Base-by-base conservation (phyloP, 768 basidiomycete species). In the Podaxis sp. region DNA sequence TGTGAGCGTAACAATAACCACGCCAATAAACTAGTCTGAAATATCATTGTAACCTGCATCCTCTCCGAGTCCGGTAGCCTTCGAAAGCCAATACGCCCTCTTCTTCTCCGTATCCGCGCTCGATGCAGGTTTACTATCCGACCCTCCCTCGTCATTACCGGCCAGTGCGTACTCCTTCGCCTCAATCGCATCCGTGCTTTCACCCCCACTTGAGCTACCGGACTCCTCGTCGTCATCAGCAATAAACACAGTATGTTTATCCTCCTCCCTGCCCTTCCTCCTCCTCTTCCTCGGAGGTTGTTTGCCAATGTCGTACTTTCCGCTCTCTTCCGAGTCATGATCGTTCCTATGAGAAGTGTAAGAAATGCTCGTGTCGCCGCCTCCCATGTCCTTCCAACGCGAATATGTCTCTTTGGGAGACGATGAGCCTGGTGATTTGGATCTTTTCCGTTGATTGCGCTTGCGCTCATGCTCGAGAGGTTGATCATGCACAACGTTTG, bases 31-130 rank as follows among this genome's bases (percentile, higher is more conserved):
- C 36, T 22, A 55, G 19, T 55, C n/a, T 22, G n/a, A 38, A 40
- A 27, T 15, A 36, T 33, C 29, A 17, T 57, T 63, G 53, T 66
- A 61, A 59, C 59, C 58, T 52, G 66, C 70, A 59, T 69, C 69
- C 27, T 73, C 67, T 57, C 72, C 65, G 49, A 71, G 70, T 65
- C 70, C 66, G 67, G 72, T 71, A 5, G 75, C 79, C 63, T 88
- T 89, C 22, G 84, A 82, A 49, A 86, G 66, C 88, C 86, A 87
- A 69, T 81, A 88, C 4, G 78, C 79, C 60, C 85, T 77, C 36
- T 76, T 77, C 74, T 49, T 74, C 53, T 70, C 75, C 9, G 66
- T 19, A 36, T 68, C 63, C 36, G 63, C 58, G 47, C 13, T 55
- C 19, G 64, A 61, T 25, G 57, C 57, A 36, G 38, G 36, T 51